These are phyloP conservation scores for Scleroderma citrinum DNA, from an alignment of 768 basidiomycete genomes.

Conservation along the genomic window DNA sequence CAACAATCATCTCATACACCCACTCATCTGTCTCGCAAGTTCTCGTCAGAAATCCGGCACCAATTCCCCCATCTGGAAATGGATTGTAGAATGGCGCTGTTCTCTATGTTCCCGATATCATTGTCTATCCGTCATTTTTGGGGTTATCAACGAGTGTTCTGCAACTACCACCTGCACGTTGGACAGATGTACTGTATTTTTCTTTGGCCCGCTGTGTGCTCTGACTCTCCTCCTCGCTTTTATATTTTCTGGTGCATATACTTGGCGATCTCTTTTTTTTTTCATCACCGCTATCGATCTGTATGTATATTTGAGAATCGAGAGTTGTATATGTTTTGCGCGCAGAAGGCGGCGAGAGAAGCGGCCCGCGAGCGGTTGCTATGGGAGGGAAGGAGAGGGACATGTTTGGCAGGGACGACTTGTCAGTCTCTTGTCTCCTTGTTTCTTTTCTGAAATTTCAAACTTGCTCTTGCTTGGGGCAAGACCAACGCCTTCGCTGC, in stretches of 20 bases:
- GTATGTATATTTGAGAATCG: not conserved
- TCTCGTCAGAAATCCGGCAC: no score
- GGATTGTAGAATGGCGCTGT: conserved; percentile 23
- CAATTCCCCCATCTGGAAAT: conserved; percentile 21
- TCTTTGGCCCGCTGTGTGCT: conserved; percentile 9
- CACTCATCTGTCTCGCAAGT: conserved; percentile 12
- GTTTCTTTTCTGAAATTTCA: not conserved
- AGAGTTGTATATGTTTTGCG: not conserved
- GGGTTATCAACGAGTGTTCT: conserved; percentile 23
- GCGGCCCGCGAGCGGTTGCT: conserved; percentile 16
- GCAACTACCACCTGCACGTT: conserved; percentile 15
- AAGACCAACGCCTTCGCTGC: not conserved
- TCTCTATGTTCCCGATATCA: conserved; percentile 22
- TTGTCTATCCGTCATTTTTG: conserved; percentile 27
- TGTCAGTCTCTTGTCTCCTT: conserved; percentile 3
- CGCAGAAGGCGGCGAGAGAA: not conserved
- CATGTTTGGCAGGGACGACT: conserved; percentile 13
- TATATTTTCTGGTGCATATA: conserved; percentile 5
- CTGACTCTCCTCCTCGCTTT: conserved; percentile 7
- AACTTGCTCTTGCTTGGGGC: not conserved
- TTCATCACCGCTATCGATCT: conserved; percentile 3
- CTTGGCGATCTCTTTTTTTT: not conserved
- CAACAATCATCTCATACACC: conserved; percentile 17
- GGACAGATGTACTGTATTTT: conserved; percentile 33
- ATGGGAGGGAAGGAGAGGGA: conserved; percentile 13